Evolutionary conservation across 2,329 filamentous ascomycete species (phyloP), one percentile per base, ranked within the genome.

Genomic region (Aureobasidium sp.): DNA sequence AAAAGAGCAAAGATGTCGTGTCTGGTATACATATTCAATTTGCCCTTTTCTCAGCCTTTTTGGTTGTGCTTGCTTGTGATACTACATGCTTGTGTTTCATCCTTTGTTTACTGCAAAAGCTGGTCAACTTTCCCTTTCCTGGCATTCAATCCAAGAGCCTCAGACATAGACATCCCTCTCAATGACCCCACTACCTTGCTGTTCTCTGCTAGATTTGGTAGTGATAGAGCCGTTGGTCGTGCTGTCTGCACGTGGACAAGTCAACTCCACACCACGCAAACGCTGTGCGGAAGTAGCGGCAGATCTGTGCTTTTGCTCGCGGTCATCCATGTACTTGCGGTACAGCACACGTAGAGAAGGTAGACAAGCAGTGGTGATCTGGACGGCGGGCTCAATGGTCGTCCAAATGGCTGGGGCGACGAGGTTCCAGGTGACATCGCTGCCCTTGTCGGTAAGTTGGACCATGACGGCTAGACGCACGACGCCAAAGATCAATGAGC

Each of bases 371-470:
- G 64, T 61, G 35, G 59, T 24, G 17, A 66, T 65, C 15, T 62
- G 64, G 7, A 65, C 65, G 11, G 65, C 59, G 12, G 65, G 65
- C 33, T 66, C 65, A 29, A 66, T 61, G 3, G 64, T 65, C 1
- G 65, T 66, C 65, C 62, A 65, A 29, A 66, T 58, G 11, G 64
- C 65, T 11, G 63, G 57, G 24, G 62, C 39, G 40, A 64, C 37
- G 11, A 64, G 31, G 57, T 61, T 60, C 47, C 65, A 65, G 14
- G 63, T 66, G 14, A 61, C 29, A 45, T 66, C 65, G 1, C 14
- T 14, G n/a, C 39, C 49, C 22, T 62, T 39, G 14, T 12, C n/a
- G 14, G 12, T 29, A 12, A 62, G 42, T n/a, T 40, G 47, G 17
- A 66, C 58, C 29, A 65, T 35, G 31, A 61, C 65, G 11, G 64